Evolutionary conservation across 768 basidiomycete genomes (phyloP).

Genomic region (Mycena leptocephala): DNA sequence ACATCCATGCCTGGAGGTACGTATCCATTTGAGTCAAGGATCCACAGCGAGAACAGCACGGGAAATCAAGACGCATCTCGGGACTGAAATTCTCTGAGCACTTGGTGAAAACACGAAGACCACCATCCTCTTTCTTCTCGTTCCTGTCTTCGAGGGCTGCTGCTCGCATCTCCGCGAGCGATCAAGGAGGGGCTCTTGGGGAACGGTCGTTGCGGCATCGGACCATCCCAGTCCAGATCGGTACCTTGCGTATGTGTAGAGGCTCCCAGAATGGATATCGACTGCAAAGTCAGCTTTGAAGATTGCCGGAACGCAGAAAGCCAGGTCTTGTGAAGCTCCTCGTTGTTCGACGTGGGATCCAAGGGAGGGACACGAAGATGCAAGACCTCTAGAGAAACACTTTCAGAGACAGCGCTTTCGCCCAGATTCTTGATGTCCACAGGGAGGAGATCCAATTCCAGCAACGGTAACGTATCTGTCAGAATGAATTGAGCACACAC

Average conservation of each 20-base stretch:
- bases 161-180: constrained; percentile 18
- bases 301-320: constrained; percentile 30
- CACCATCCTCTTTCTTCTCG: constrained; percentile 36
- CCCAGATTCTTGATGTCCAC: constrained; percentile 24
- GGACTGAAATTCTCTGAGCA: constrained; percentile 31
- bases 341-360: neutral
- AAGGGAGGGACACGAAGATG: constrained; percentile 24
- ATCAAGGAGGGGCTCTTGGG: constrained; percentile 38
- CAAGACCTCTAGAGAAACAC: constrained; percentile 27
- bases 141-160: constrained; percentile 27
- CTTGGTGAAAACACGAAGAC: constrained; percentile 32
- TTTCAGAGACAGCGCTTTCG: constrained; percentile 7
- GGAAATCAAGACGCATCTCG: constrained; percentile 20
- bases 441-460: constrained; percentile 34
- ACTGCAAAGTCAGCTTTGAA: constrained; percentile 26
- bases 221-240: neutral
- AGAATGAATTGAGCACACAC: neutral
- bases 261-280: constrained; percentile 25
- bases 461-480: constrained; percentile 10
- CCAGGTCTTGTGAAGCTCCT: constrained; percentile 32
- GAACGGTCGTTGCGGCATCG: constrained; percentile 18
- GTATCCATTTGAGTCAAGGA: neutral
- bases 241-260: neutral
- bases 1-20: no score
- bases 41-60: neutral